Evolutionary conservation across 495 filamentous ascomycete species (phyloP), one percentile per base, ranked within the genome.

Genomic region (Annulohypoxylon stygium): DNA sequence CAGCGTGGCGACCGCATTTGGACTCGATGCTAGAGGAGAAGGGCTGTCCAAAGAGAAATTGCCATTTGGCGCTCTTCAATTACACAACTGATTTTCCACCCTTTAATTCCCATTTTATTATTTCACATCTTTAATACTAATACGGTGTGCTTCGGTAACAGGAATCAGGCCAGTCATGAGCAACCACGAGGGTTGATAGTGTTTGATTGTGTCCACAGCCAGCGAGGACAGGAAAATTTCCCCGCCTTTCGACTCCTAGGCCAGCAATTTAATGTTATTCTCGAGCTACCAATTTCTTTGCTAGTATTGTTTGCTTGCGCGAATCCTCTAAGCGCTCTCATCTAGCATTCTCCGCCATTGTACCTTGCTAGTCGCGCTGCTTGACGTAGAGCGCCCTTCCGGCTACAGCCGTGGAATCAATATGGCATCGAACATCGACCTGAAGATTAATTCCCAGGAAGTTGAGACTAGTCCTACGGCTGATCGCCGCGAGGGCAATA

Each of bases 401-500:
- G 78, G 76, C 30, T 53, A 53, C n/a, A n/a, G 33, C 33, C 18
- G 48, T 41, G 45, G n/a, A 51, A 26, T 25, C 14, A 11, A 33
- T 10, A 70, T 67, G 63, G 68, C 72, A 20, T 71, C 72, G 18
- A 75, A 60, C 4, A 61, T 71, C 50, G 72, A 75, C 39, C 41
- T 69, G 26, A 62, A 69, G 12, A 75, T 75, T 55, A 69, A 75
- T 7, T 59, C 73, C 3, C 65, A 75, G 55, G 65, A 75, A 45
- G 39, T 48, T n/a, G 72, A 75, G 60, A 63, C 73, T 11, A 47
- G 60, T 34, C 65, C 65, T 59, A 39, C 71, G 26, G 54, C 67
- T 11, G 71, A 75, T 12, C 74, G 70, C n/a, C 66, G 65, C 14
- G 74, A 76, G 50, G 70, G 70, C 6, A 62, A 36, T 45, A 61